phyloP scores from a whole-genome alignment of 495 filamentous ascomycete genomes.

The Pyrenula aspistea region DNA sequence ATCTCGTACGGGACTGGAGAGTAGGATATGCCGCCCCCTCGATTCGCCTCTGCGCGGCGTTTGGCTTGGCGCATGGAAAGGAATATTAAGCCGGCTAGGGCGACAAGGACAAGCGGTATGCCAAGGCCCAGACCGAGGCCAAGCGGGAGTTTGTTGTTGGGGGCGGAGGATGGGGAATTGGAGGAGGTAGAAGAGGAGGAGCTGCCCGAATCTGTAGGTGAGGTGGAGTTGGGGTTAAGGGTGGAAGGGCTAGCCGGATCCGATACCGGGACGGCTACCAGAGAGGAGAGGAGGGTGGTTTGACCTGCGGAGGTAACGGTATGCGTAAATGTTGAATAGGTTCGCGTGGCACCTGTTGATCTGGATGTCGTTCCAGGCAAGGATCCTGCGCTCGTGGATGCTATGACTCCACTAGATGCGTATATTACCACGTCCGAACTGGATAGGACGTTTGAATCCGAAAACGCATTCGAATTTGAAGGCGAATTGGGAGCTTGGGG shows the following conservation, averaged over 20 bases:
- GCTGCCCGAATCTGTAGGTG: background rate
- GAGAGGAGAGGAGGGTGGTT: background rate
- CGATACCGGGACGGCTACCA: background rate
- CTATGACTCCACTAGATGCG: background rate
- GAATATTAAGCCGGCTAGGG: background rate
- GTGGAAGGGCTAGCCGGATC: background rate
- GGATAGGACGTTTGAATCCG: background rate
- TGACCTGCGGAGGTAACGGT: background rate
- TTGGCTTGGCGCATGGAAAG: background rate
- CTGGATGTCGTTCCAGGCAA: background rate
- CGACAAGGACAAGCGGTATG: background rate
- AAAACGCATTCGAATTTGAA: background rate
- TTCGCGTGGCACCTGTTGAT: background rate
- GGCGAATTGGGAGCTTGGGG: background rate
- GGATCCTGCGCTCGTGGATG: background rate
- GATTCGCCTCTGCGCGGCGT: background rate
- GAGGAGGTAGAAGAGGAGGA: background rate
- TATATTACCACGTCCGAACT: background rate
- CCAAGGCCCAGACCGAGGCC: background rate
- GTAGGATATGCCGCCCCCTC: background rate
- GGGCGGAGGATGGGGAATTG: background rate
- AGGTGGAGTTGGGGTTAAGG: background rate
- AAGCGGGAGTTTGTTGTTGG: background rate
- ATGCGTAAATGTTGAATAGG: background rate
- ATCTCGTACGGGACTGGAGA: background rate